Evolutionary conservation across 441 rosid species (phyloP), one percentile per base, ranked within the genome.

Genomic region (Corymbia citriodora): DNA sequence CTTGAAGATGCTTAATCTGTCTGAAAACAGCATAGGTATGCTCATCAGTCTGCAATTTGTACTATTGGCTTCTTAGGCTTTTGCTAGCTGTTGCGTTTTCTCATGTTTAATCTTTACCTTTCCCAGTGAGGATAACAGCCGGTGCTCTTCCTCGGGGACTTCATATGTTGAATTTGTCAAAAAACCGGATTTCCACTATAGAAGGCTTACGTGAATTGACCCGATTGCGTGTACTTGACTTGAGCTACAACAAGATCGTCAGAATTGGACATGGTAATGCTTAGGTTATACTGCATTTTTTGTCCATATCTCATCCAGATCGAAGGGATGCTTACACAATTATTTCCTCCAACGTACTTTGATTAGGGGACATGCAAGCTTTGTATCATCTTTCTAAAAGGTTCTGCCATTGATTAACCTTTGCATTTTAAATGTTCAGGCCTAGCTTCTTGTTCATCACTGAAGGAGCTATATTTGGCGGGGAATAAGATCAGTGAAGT

Each of bases 71-170:
- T 74, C 61, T 79, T 54, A 36, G 25, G 36, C 45, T 92, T 59
- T 90, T 57, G n/a, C 19, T 88, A 55, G 57, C 55, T 82, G 79
- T 31, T 91, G n/a, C 83, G 11, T 88, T 89, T 79, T 63, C 33
- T 89, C 63, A 53, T 90, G 55, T 45, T 27, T 74, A 4, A 52
- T 61, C 7, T 89, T 89, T 88, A 88, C 36, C 57, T 87, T 86
- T 49, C 29, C 48, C 94, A 98, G 99, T 92, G 87, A 96, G 97
- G 93, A 96, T 98, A 90, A 94, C 95, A 33, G 95, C 97, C 87
- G 99, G 99, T 79, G 95, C 99, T 83, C 99, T 98, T 90, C 99
- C 99, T 92, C 96, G 98, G 87, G 99, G 99, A 85, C 96, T 98
- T 89, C 99, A 96, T 89, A 81, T 91, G 55, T 89, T 98, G 95